phyloP scores from a whole-genome alignment of 164 flowering plant species.

The Liriodendron chinense region DNA sequence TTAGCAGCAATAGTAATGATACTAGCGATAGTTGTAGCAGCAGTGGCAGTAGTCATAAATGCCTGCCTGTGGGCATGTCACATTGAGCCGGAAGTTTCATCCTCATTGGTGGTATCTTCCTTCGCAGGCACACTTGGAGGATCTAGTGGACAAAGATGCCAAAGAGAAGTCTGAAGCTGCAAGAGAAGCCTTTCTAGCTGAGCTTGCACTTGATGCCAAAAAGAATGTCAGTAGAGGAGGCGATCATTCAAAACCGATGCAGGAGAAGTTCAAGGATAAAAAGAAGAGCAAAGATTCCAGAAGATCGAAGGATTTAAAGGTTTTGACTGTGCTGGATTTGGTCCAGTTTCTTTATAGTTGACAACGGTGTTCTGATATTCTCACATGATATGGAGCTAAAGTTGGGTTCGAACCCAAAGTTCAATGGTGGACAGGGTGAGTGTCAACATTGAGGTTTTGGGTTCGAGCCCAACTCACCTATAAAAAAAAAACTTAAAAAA shows the following conservation, averaged over 20 bases:
- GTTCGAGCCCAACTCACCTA: neutral
- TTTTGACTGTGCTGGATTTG: slow-evolving; percentile 23
- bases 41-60: neutral
- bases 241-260: slow-evolving; percentile 46
- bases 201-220: slow-evolving; percentile 82
- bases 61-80: neutral
- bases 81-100: neutral
- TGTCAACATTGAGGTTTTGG: neutral
- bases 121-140: slow-evolving; percentile 78
- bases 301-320: slow-evolving; percentile 78
- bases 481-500: neutral
- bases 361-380: neutral
- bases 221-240: slow-evolving; percentile 49
- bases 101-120: slow-evolving; percentile 13
- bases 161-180: slow-evolving; percentile 97
- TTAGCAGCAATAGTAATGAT: too few relatives aligned
- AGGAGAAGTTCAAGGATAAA: slow-evolving; percentile 79
- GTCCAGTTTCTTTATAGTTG: slow-evolving; percentile 10
- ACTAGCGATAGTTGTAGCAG: neutral
- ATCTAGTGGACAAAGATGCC: slow-evolving; percentile 89
- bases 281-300: slow-evolving; percentile 69
- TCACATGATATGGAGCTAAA: slow-evolving; percentile 13
- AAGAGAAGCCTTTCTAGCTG: slow-evolving; percentile 92
- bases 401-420: neutral
- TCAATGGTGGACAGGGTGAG: neutral